Base-by-base conservation (phyloP, 768 basidiomycete genomes). In the Tephrocybe sp. region DNA sequence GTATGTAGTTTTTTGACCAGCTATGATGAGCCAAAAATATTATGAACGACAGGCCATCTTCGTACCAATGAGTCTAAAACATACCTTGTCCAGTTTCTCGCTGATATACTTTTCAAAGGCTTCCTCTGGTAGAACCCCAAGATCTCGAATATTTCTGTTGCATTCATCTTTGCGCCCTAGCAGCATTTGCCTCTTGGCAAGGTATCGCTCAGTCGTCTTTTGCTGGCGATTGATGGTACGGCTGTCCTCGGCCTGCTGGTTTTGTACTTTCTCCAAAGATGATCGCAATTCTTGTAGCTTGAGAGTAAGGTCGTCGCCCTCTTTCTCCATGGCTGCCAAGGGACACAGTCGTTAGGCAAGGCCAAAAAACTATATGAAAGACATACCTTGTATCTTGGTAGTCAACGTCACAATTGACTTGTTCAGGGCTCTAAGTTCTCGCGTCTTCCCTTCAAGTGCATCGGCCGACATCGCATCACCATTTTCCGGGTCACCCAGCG, bases 71-170 rank as follows among this genome's bases (percentile, higher is more conserved):
- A 28, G n/a, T n/a, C n/a, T 22, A 22, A 18, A 19, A 69, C 86
- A 39, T 44, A 95, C 95, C 68, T 84, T 78, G 59, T 98, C 93
- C n/a, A 90, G 78, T 62, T 89, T 87, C 56, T 91, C 89, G 40
- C 78, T 84, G 9, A 86, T 88, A 62, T 98, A 96, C 68, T 98
- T 98, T 64, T 92, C 86, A 59, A 95, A 98, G 0, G 97, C 97
- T 66, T 98, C 96, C 68, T 98, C 95, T 0, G 97, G 97, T 13
- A 98, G 69, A 0, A 98, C 94, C 28, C 97, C 97, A 11, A 99
- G 79, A 60, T 98, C 97, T 41, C 97, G 86, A 55, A 98, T 97
- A 65, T 89, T 94, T 59, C 93, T 82, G 64, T 90, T 96, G 63
- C 92, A 95, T 60, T 98, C 96, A 50, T 98, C 96, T 64, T 92